A percentile compares a stretch with the other conserved stretches of the same genome.
phyloP scores from a whole-genome alignment of 2,329 filamentous ascomycete genomes.

The Hawksworthiomyces lignivorus region DNA sequence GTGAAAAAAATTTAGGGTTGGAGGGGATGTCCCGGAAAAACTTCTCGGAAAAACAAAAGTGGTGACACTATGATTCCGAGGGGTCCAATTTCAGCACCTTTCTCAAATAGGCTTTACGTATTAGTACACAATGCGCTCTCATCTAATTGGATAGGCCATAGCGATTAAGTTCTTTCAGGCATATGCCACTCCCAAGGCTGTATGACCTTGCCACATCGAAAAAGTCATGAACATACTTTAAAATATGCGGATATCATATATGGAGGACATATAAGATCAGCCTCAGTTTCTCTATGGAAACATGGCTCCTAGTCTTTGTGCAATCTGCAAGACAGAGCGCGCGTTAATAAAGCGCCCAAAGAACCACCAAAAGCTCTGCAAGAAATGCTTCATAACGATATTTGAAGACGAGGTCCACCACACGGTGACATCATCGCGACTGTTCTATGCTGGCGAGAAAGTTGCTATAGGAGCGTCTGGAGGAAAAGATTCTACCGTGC shows the following conservation, averaged over 20 bases:
- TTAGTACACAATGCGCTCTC: too few species aligned
- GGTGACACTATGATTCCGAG: too few species aligned
- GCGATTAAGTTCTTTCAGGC: too few species aligned
- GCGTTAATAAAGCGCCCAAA: conserved; percentile 91
- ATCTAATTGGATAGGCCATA: too few species aligned
- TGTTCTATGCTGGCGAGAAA: conserved; percentile 77
- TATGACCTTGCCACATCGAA: too few species aligned
- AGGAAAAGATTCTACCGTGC: conserved; percentile 93
- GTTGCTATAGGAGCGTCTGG: conserved; percentile 94
- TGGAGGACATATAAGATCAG: too few species aligned
- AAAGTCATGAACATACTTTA: too few species aligned
- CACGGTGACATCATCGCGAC: conserved; percentile 72
- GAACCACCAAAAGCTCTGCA: conserved; percentile 90
- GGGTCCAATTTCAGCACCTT: too few species aligned
- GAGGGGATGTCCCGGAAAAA: conserved; percentile 13
- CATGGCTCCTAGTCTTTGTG: conserved; percentile 75
- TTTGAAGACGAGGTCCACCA: conserved; percentile 94
- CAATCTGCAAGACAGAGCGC: conserved; percentile 65
- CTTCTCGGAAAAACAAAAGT: too few species aligned
- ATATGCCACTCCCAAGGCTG: conserved; percentile 10
- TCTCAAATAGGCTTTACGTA: too few species aligned
- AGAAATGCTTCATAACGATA: conserved; percentile 72
- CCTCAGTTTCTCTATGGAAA: conserved; percentile 8
- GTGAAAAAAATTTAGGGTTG: conserved; percentile 15
- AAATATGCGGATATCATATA: too few species aligned